phyloP scores from a whole-genome alignment of 192 early-diverging fungal genomes.

The Haplosporangium gracile region DNA sequence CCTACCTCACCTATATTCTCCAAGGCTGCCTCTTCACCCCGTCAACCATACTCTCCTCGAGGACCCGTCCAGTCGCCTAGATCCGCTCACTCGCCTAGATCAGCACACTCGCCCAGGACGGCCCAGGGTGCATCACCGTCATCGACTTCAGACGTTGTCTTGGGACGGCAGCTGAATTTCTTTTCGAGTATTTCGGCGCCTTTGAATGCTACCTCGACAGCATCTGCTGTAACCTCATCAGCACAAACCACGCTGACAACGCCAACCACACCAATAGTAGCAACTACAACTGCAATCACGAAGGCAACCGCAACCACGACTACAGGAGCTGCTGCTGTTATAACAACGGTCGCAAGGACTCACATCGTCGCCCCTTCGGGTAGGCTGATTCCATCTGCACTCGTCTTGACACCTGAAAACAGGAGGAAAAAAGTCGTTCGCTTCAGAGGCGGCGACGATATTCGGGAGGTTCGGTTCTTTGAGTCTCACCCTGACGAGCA shows the following conservation, averaged over 20 bases:
- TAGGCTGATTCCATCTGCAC: background rate
- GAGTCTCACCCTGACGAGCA: background rate
- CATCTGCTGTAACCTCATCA: background rate
- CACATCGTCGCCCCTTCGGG: too few relatives aligned
- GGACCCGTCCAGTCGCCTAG: background rate
- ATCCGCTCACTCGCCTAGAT: background rate
- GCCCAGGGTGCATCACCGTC: background rate
- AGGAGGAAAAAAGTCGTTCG: conserved; percentile 29
- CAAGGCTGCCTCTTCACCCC: background rate
- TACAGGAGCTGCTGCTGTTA: background rate
- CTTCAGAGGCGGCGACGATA: conserved; percentile 19
- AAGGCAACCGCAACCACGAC: too few relatives aligned
- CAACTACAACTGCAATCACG: too few relatives aligned
- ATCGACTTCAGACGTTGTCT: background rate
- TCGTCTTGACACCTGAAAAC: background rate
- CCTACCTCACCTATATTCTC: background rate
- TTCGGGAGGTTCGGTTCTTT: background rate
- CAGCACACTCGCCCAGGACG: background rate
- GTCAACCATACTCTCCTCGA: background rate
- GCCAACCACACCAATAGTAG: background rate
- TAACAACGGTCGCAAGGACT: background rate
- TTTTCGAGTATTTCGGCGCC: background rate
- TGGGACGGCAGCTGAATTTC: background rate
- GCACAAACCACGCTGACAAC: background rate
- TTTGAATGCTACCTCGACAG: background rate